Evolutionary conservation across 2,329 filamentous ascomycete genomes (phyloP).

Genomic region (Penicillium sp.): DNA sequence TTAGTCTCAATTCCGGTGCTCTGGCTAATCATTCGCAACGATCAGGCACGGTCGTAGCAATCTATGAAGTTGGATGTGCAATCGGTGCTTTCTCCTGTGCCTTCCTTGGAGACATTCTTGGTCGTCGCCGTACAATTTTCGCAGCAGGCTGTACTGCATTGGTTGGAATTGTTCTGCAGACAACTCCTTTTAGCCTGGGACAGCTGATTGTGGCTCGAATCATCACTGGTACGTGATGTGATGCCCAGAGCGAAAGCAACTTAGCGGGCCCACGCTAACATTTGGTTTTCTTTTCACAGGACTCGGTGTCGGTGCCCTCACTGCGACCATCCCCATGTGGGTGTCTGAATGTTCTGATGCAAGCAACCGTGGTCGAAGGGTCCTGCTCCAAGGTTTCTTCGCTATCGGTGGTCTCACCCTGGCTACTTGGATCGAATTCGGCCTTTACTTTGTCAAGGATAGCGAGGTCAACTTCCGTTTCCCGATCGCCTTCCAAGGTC

Average conservation of each 20-base stretch:
- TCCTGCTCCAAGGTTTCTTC: constrained; percentile 17
- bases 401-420: constrained; percentile 25
- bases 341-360: constrained; percentile 16
- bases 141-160: constrained; percentile 23
- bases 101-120: constrained; percentile 24
- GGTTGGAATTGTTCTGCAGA: constrained; percentile 22
- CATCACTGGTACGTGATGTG: constrained; percentile 13
- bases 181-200: constrained; percentile 19
- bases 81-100: constrained; percentile 22
- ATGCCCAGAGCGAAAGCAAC: too few relatives aligned
- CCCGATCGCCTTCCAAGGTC: constrained; percentile 59
- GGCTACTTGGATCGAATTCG: constrained; percentile 54
- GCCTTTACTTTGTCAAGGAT: constrained; percentile 36
- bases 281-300: constrained; percentile 4
- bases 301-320: constrained; percentile 19
- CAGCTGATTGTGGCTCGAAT: constrained; percentile 17
- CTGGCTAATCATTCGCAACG: too few relatives aligned
- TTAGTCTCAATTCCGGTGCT: too few relatives aligned
- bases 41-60: constrained; percentile 30
- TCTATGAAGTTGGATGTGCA: constrained; percentile 32
- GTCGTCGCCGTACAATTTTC: constrained; percentile 25
- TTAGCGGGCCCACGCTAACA: not conserved
- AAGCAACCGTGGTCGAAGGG: constrained; percentile 14
- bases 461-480: constrained; percentile 51
- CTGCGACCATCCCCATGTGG: constrained; percentile 21